These are phyloP conservation scores for Paraphoma sp. DNA, from an alignment of 2,329 filamentous ascomycete genomes.

Conservation along the genomic window DNA sequence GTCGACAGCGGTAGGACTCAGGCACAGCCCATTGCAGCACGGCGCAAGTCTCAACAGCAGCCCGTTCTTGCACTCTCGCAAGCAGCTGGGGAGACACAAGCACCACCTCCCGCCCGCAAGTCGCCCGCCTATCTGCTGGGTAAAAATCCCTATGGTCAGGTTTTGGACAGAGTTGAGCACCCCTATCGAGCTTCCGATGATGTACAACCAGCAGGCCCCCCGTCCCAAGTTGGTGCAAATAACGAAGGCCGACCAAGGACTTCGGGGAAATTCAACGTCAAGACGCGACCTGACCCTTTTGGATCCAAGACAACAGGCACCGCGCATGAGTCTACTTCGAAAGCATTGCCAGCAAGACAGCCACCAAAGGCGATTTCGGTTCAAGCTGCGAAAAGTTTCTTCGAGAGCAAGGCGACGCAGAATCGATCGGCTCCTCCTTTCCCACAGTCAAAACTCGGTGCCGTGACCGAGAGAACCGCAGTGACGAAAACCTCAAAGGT, in stretches of 20 bases:
- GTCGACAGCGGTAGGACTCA: neutral
- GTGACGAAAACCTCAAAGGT: constrained; percentile 1
- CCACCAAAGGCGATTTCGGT: constrained; percentile 29
- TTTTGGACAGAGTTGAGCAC: constrained; percentile 31
- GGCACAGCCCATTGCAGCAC: constrained; percentile 7
- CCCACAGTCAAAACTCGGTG: constrained; percentile 13
- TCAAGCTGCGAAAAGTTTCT: constrained; percentile 33
- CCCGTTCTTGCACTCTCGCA: constrained; percentile 8
- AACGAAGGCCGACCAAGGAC: constrained; percentile 26
- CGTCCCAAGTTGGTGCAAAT: constrained; percentile 29
- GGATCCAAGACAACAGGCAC: constrained; percentile 12
- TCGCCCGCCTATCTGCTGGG: constrained; percentile 36
- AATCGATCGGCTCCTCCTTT: constrained; percentile 12
- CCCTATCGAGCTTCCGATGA: constrained; percentile 22
- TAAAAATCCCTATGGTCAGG: constrained; percentile 42
- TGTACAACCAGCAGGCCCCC: constrained; percentile 8
- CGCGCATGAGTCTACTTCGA: constrained; percentile 7
- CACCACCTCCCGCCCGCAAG: constrained; percentile 17
- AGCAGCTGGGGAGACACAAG: constrained; percentile 9
- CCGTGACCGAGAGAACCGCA: constrained; percentile 7
- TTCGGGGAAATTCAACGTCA: constrained; percentile 23
- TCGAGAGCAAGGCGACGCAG: constrained; percentile 34
- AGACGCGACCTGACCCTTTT: constrained; percentile 18
- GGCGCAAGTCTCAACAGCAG: constrained; percentile 11
- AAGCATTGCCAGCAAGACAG: constrained; percentile 9